These are phyloP conservation scores for Maudiozyma pseudohumilis DNA, from an alignment of 805 yeast species.

Conservation along the genomic window DNA sequence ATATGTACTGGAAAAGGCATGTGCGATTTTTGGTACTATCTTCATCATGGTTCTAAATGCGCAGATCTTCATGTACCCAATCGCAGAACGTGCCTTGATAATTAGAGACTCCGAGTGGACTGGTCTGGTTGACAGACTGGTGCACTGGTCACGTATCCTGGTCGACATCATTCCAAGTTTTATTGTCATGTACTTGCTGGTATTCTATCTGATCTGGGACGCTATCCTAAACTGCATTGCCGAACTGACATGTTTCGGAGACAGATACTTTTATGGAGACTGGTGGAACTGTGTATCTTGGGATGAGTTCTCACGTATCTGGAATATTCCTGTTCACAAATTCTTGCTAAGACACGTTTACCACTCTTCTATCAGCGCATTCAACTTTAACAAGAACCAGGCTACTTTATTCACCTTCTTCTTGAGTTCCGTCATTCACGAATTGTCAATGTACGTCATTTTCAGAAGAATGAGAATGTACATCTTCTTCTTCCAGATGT, in stretches of 20 bases:
- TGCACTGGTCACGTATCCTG: conserved; percentile 32
- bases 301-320: conserved; percentile 85
- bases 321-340: conserved; percentile 92
- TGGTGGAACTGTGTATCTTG: conserved; percentile 97
- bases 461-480: conserved; percentile 80
- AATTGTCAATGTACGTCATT: conserved; percentile 82
- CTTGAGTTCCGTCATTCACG: conserved; percentile 77
- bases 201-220: conserved; percentile 91
- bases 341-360: conserved; percentile 88
- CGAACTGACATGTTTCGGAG: conserved; percentile 78
- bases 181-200: conserved; percentile 60
- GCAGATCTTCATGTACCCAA: conserved; percentile 65
- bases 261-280: conserved; percentile 84
- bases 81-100: conserved; percentile 63
- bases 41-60: conserved; percentile 76
- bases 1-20: conserved; percentile 56
- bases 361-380: conserved; percentile 75
- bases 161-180: conserved; percentile 75
- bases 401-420: conserved; percentile 77
- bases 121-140: conserved; percentile 12
- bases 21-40: conserved; percentile 82
- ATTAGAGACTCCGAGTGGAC: conserved; percentile 27
- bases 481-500: conserved; percentile 71
- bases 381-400: conserved; percentile 48
- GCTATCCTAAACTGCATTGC: conserved; percentile 83